A percentile compares a stretch with the other conserved stretches of the same genome.
Evolutionary conservation across 768 basidiomycete species (phyloP).

Genomic region (Leucosporidium scottii): DNA sequence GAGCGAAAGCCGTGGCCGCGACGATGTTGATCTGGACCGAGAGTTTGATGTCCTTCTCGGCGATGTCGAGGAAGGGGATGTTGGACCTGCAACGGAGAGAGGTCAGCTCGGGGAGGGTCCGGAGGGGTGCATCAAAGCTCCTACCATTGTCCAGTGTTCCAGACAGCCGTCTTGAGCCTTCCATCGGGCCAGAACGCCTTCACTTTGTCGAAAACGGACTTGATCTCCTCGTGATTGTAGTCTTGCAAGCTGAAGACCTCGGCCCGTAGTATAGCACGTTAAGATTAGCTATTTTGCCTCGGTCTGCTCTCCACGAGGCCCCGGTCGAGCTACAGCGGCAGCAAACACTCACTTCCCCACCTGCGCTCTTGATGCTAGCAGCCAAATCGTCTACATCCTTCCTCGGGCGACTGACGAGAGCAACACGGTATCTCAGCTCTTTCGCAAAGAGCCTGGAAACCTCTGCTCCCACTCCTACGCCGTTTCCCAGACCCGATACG

Average conservation of each 20-base stretch:
- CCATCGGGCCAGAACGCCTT: slow-evolving; percentile 13
- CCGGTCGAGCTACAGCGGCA: neutral
- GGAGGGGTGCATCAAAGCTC: neutral
- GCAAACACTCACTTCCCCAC: neutral
- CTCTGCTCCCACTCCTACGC: slow-evolving; percentile 15
- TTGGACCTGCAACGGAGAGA: neutral
- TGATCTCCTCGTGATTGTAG: slow-evolving; percentile 10
- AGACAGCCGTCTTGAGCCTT: slow-evolving; percentile 16
- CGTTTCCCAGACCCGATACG: slow-evolving; percentile 13
- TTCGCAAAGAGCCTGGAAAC: slow-evolving; percentile 12
- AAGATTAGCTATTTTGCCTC: no score
- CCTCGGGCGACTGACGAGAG: slow-evolving; percentile 21
- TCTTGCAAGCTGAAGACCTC: slow-evolving; percentile 13
- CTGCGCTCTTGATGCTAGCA: slow-evolving; percentile 7
- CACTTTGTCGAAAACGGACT: slow-evolving; percentile 2
- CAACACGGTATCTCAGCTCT: slow-evolving; percentile 11
- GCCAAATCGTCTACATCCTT: slow-evolving; percentile 16
- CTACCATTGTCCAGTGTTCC: slow-evolving; percentile 32
- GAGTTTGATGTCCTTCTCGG: slow-evolving; percentile 11
- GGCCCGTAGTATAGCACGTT: neutral
- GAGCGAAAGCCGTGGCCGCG: slow-evolving; percentile 18
- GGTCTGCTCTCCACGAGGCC: neutral
- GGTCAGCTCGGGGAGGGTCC: no score
- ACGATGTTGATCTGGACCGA: slow-evolving; percentile 25
- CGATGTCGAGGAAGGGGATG: slow-evolving; percentile 33